phyloP scores from a whole-genome alignment of 805 yeast species.

The Barnettozyma sucrosica region DNA sequence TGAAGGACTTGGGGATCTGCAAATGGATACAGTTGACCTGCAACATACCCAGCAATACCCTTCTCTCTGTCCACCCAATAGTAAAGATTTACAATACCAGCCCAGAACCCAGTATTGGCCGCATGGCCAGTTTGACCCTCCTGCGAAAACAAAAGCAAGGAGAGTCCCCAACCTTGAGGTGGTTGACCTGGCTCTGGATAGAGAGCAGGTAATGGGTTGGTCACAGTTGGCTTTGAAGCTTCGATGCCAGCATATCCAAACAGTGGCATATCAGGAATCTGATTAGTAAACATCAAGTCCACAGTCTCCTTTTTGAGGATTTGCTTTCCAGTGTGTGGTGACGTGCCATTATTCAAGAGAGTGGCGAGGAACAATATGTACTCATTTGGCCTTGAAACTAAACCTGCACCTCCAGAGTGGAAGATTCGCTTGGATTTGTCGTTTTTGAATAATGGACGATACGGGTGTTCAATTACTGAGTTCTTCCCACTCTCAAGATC shows the following conservation, averaged over 20 bases:
- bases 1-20: slow-evolving; percentile 19
- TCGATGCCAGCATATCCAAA: slow-evolving; percentile 17
- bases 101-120: slow-evolving; percentile 34
- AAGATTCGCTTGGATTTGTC: slow-evolving; percentile 7
- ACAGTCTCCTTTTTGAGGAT: slow-evolving; percentile 31
- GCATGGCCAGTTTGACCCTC: slow-evolving; percentile 33
- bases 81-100: slow-evolving; percentile 34
- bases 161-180: slow-evolving; percentile 31
- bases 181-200: slow-evolving; percentile 23
- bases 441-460: slow-evolving; percentile 9
- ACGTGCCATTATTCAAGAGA: slow-evolving; percentile 37
- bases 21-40: slow-evolving; percentile 35
- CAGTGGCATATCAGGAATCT: slow-evolving; percentile 27
- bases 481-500: slow-evolving; percentile 14
- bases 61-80: slow-evolving; percentile 38
- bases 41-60: slow-evolving; percentile 36
- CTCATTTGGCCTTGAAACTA: slow-evolving; percentile 35
- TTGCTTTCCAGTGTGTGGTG: slow-evolving; percentile 29
- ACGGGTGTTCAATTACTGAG: slow-evolving; percentile 10
- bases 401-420: slow-evolving; percentile 40
- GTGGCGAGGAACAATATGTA: slow-evolving; percentile 34
- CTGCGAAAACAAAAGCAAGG: slow-evolving; percentile 24
- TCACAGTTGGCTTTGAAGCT: slow-evolving; percentile 10
- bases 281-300: slow-evolving; percentile 24
- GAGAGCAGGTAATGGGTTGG: slow-evolving; percentile 17